Percentiles rank a stretch among this genome's conserved stretches.
Conservation (phyloP, 1,284 basidiomycete genomes). For the Leucoagaricus sp. region DNA sequence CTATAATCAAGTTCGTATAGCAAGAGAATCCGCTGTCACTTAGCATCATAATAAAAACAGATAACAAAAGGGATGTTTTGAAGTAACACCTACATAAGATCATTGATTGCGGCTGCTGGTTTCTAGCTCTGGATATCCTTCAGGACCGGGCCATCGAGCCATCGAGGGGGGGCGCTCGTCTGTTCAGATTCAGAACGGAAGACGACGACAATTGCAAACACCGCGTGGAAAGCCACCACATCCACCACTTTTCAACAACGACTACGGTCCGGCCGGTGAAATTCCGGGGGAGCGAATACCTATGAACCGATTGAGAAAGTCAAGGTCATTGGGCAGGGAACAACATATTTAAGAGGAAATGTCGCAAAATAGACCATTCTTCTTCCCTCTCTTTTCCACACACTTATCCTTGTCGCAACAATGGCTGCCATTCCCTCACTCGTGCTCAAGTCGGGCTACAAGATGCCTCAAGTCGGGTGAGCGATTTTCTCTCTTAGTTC, state of each 20-base stretch:
- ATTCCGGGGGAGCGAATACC: constrained; percentile 8
- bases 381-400: constrained; percentile 1
- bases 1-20: too few species aligned
- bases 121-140: too few species aligned
- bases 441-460: constrained; percentile 27
- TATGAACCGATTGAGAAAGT: not conserved
- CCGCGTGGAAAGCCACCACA: not conserved
- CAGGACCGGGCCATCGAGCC: too few species aligned
- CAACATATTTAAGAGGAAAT: not conserved
- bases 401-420: constrained; percentile 5
- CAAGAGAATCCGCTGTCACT: too few species aligned
- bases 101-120: too few species aligned
- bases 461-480: constrained; percentile 30
- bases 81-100: too few species aligned
- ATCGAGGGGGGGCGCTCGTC: too few species aligned
- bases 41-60: too few species aligned
- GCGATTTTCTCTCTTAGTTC: constrained; percentile 1
- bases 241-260: not conserved
- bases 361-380: not conserved
- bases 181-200: not conserved
- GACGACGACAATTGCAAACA: not conserved
- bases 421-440: constrained; percentile 27
- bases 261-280: constrained; percentile 11
- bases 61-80: too few species aligned
- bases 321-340: not conserved